phyloP scores from a whole-genome alignment of 2,329 filamentous ascomycete genomes.

The Bipolaris zeicola region DNA sequence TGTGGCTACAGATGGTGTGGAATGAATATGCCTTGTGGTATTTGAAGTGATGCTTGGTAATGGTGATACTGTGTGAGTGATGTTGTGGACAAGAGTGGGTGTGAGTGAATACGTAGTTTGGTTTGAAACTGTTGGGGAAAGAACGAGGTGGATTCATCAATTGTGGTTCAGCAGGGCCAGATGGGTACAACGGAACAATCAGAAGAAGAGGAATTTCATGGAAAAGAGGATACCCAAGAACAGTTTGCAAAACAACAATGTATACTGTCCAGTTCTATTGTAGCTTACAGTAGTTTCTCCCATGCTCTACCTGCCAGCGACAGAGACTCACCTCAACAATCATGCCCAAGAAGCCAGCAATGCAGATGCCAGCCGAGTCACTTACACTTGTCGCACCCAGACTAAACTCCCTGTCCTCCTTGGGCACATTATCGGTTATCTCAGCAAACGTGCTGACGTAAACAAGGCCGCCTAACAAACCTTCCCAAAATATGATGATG shows the following conservation, averaged over 20 bases:
- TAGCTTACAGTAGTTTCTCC: conserved; percentile 64
- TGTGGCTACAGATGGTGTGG: not conserved
- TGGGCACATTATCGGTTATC: conserved; percentile 81
- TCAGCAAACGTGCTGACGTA: conserved; percentile 92
- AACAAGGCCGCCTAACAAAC: conserved; percentile 84
- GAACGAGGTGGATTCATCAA: not conserved
- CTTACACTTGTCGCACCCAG: conserved; percentile 88
- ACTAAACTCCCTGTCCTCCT: conserved; percentile 85
- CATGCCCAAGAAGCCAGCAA: conserved; percentile 85
- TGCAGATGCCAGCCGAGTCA: conserved; percentile 87
- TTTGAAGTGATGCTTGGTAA: not conserved
- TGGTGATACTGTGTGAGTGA: no score
- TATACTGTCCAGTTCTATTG: conserved; percentile 16
- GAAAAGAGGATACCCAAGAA: no score
- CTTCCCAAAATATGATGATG: conserved; percentile 88
- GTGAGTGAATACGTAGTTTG: not conserved
- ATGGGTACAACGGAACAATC: not conserved
- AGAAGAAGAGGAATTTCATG: not conserved
- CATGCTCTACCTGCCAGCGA: conserved; percentile 80
- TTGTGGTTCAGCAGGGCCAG: not conserved
- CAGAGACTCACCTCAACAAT: conserved; percentile 81
- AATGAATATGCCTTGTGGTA: not conserved
- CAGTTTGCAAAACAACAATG: not conserved
- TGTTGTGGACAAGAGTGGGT: not conserved
- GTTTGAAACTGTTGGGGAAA: not conserved